These are phyloP conservation scores for Lupinus albus DNA, from an alignment of 306 rosid species.

Conservation along the genomic window DNA sequence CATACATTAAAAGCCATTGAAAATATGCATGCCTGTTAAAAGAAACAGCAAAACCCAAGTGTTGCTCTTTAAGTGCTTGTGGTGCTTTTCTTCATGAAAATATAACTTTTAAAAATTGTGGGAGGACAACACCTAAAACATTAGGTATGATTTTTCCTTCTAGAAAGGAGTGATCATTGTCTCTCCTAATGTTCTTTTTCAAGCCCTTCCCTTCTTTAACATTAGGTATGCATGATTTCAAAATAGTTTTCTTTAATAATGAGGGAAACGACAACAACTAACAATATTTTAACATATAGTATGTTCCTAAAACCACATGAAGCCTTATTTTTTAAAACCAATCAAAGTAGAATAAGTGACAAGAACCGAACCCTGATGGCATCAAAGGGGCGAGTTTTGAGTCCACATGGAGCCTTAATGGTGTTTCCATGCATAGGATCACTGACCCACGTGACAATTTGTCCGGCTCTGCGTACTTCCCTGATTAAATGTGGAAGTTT, in stretches of 20 bases:
- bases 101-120: too few species aligned
- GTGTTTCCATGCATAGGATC: conserved; percentile 97
- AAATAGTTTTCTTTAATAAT: not conserved
- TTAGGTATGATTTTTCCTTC: too few species aligned
- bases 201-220: too few species aligned
- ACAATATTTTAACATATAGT: not conserved
- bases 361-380: conserved; percentile 62
- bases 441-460: conserved; percentile 82
- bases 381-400: conserved; percentile 87
- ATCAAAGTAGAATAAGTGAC: conserved; percentile 3
- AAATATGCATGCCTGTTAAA: not conserved
- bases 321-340: not conserved
- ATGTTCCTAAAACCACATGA: not conserved
- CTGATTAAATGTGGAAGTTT: conserved; percentile 86
- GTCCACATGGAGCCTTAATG: conserved; percentile 83
- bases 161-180: not conserved
- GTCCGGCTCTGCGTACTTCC: conserved; percentile 75
- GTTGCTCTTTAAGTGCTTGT: too few species aligned
- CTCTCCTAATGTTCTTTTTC: not conserved
- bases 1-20: not conserved
- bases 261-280: not conserved
- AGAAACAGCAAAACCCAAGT: too few species aligned
- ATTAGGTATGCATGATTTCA: not conserved
- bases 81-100: too few species aligned
- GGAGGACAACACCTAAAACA: too few species aligned